A percentile compares a stretch with the other conserved stretches of the same genome.
Conservation (phyloP, 306 rosid genomes). For the Glycine latifolia region DNA sequence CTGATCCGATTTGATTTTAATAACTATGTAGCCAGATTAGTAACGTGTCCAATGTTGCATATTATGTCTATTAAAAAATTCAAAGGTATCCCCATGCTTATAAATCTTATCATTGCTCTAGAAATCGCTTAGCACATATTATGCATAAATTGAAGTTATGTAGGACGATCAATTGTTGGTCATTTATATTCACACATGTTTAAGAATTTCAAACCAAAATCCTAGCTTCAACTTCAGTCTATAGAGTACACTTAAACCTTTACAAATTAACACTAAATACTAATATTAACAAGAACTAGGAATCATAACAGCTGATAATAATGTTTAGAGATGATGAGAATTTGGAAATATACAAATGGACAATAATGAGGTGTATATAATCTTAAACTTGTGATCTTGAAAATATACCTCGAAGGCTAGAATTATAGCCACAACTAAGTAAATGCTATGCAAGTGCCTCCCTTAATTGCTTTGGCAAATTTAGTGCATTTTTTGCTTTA, state of each 20-base stretch:
- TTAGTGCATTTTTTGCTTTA: slow-evolving; percentile 68
- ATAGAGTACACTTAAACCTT: too few species aligned
- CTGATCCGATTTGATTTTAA: too few species aligned
- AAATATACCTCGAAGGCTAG: slow-evolving; percentile 77
- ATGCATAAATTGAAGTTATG: slow-evolving; percentile 34
- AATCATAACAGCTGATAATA: background rate
- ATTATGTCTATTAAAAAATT: slow-evolving; percentile 33
- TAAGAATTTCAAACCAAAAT: slow-evolving; percentile 32
- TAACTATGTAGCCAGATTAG: slow-evolving; percentile 29
- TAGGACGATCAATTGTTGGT: slow-evolving; percentile 13
- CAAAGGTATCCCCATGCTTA: background rate
- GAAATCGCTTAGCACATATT: slow-evolving; percentile 3
- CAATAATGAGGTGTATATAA: slow-evolving; percentile 7
- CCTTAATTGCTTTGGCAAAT: slow-evolving; percentile 84
- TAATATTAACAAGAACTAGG: slow-evolving; percentile 24
- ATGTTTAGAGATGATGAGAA: slow-evolving; percentile 26
- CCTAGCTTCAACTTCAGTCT: too few species aligned
- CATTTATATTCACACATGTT: slow-evolving; percentile 32
- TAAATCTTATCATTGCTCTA: slow-evolving; percentile 12
- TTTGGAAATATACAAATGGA: slow-evolving; percentile 29
- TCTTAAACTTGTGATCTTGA: background rate
- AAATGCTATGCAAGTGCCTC: slow-evolving; percentile 93
- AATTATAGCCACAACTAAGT: slow-evolving; percentile 82
- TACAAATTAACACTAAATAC: background rate
- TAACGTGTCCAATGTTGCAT: slow-evolving; percentile 24